Base-by-base conservation (phyloP, 495 filamentous ascomycete genomes). In the Penicilliopsis zonata region DNA sequence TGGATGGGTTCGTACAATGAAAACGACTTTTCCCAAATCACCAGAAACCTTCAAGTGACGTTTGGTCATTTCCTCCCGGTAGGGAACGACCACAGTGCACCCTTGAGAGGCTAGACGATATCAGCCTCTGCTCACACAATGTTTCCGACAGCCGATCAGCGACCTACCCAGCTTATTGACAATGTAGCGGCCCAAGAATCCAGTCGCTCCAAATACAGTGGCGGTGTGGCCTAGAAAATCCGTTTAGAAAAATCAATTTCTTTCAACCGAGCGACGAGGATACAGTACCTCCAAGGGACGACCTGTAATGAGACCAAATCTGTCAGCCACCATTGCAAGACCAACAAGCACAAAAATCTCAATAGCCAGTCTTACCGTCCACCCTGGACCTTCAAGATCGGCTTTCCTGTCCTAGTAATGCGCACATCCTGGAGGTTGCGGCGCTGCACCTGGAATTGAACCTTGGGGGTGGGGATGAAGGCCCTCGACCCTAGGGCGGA, bases 191-290 rank as follows among this genome's bases (percentile, higher is more conserved):
- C 90, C 90, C 23, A 99, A 70, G 55, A 92, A 86, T 41, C 90
- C 90, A 25, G 88, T 94, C 40, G 92, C 92, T 59, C 90, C 90
- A 59, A 99, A 99, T 48, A 99, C 86, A 25, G 90, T 99, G 20
- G 81, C 87, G 37, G 86, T 95, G 58, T 96, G 85, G 33, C 85
- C 87, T 85, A 66, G 42, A 43, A 13, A 40, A 38, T 19, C 22
- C 18, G 41, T 53, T 51, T 51, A 49, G 34, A 35, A 31, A 34
- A 33, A 36, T 37, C 33, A 38, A 27, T 37, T 20, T 20, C 17
- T 42, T 38, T 28, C 37, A 41, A 37, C 33, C 34, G 27, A 14
- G 18, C 23, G 18, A 46, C 49, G 37, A 33, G 31, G 34, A 34
- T 13, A 34, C 57, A 52, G 53, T 78, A 88, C 82, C 82, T 80